Percentiles rank a stretch among this genome's conserved stretches.
These are phyloP conservation scores for Sporothrix globosa DNA, from an alignment of 2,329 filamentous ascomycete species.

Conservation along the genomic window DNA sequence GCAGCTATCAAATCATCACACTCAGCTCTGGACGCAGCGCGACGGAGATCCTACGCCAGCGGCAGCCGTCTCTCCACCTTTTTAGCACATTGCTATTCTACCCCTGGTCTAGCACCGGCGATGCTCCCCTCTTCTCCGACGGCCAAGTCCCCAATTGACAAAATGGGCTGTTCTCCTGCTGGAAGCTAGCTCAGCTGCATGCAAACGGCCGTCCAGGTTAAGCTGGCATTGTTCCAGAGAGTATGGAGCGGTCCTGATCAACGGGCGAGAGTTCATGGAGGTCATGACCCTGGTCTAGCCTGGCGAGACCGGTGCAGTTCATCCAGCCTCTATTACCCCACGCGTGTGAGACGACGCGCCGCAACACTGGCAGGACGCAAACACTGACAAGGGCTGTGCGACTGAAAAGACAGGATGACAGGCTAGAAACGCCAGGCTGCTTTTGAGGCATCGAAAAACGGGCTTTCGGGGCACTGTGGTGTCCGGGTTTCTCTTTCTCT, in stretches of 20 bases:
- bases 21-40: neutral
- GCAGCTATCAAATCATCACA: neutral
- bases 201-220: conserved; percentile 18
- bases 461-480: neutral
- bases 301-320: conserved; percentile 12
- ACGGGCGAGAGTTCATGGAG: neutral
- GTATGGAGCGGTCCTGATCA: conserved; percentile 3
- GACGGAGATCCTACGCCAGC: neutral
- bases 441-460: conserved; percentile 1
- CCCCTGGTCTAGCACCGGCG: conserved; percentile 4
- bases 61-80: neutral
- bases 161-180: neutral
- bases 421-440: neutral
- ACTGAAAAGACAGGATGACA: conserved; percentile 1
- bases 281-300: conserved; percentile 1
- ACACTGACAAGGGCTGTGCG: neutral
- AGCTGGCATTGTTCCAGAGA: neutral
- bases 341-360: conserved; percentile 15
- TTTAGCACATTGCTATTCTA: neutral
- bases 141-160: conserved; percentile 10
- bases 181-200: conserved; percentile 8
- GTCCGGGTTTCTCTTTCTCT: neutral
- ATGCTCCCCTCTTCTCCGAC: conserved; percentile 22
- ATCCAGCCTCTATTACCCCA: conserved; percentile 2
- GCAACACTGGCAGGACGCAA: neutral